Evolutionary conservation across 2,329 filamentous ascomycete species (phyloP), one percentile per base, ranked within the genome.

Genomic region (Thermothelomyces thermophilus): DNA sequence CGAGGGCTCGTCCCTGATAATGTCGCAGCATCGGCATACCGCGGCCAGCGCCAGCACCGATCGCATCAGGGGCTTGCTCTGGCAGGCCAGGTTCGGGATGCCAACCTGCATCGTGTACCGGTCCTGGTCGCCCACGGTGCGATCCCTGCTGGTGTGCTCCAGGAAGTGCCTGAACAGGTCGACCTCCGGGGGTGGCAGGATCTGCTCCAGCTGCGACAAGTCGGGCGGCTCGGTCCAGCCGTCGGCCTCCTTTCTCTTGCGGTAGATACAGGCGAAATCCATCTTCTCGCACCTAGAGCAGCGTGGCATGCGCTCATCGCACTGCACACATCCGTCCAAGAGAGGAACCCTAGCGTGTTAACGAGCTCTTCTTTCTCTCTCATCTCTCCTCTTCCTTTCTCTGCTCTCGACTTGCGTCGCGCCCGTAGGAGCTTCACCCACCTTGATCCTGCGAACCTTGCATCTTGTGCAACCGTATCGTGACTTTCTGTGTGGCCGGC

Each of bases 21-120:
- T 56, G 19, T 69, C 66, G n/a, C 65, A 62, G 11, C 64, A 69
- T 52, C 68, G 67, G 52, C 69, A 69, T 1, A 67, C 63, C 2
- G 70, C 70, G 0, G 70, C 66, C 2, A 73, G 57, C 2, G 70
- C 68, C 0, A 73, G 58, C 4, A 73, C 61, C 0, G 70, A 72
- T 33, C 61, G 64, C 69, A 73, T 71, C 2, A 73, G 63, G 1
- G 66, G 62, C 10, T 62, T 64, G 50, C 64, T 68, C 5, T 60
- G 56, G 41, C 71, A 67, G 0, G 70, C 71, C 0, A 73, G 58
- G 16, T 66, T 71, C 0, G 70, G 70, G 24, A 73, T 67, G 0
- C 70, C 67, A 6, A 72, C 62, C 10, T 69, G 65, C 1, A 73
- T 52, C 0, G 69, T 65, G 34, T 70, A 70, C 13, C 67, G 59